Base-by-base conservation (phyloP, 345 rosid genomes). In the rapeseed (Brassica napus) region DNA sequence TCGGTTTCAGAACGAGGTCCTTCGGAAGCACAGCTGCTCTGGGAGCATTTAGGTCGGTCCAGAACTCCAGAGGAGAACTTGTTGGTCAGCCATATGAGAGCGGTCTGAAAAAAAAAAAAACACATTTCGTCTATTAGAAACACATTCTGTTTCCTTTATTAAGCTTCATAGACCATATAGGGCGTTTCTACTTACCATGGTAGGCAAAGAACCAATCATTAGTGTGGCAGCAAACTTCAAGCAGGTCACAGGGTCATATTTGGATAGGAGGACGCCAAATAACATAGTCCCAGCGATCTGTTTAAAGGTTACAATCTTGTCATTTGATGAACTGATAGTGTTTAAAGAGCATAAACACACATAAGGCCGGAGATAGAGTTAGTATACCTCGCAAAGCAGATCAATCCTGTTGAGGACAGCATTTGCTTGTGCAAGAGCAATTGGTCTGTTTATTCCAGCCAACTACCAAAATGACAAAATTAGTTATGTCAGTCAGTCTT, bases 401-500 rank as follows among this genome's bases (percentile, higher is more conserved):
- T 94, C 92, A 44, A 92, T 91, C 74, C 98, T 86, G 84, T 86
- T 89, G 75, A 92, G 92, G 65, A 92, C 82, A 82, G 97, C 98
- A 86, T 95, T 95, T 73, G 98, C 98, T 87, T 89, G 86, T 3
- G 99, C 99, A 21, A 95, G 93, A 16, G 97, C 98, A 58, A 89
- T 85, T 35, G 97, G 98, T 75, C 94, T 85, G 81, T 92, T 92
- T 55, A 92, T 85, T 71, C 98, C 96, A 0, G 99, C 98, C 81
- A 95, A 85, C 98, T 95, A 86, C 71, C 44, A 66, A 35, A 35
- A 75, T 32, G 47, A 44, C 66, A 70, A 75, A 28, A 44, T 23
- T 37, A 63, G 4, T 69, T 64, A 75, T 64, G 55, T 55, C 31
- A 11, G 72, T 32, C 5, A 1, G 49, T 61, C 37, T 74, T 63